Percentiles rank a stretch among this genome's conserved stretches.
phyloP scores from a whole-genome alignment of 2,329 filamentous ascomycete species.

The Arthroderma sp. region DNA sequence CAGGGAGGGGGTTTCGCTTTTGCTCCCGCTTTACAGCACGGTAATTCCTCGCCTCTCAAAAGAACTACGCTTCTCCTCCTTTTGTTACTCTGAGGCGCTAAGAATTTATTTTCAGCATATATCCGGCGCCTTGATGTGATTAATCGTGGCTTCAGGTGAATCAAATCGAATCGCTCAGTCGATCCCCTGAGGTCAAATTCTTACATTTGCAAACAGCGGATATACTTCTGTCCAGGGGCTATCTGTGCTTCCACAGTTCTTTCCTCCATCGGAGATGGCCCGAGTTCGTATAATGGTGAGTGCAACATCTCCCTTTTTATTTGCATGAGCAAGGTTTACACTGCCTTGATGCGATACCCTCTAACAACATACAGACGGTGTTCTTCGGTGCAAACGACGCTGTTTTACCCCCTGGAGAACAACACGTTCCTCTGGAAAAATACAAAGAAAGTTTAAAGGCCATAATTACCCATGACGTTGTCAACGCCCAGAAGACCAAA shows the following conservation, averaged over 20 bases:
- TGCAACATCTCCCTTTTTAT: not conserved
- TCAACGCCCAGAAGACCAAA: slow-evolving; percentile 58
- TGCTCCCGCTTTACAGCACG: slow-evolving; percentile 54
- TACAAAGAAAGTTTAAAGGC: slow-evolving; percentile 60
- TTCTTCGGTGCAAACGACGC: slow-evolving; percentile 90
- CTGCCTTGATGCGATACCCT: slow-evolving; percentile 1
- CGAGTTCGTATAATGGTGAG: slow-evolving; percentile 31
- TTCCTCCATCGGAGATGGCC: slow-evolving; percentile 51
- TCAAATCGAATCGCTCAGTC: not conserved
- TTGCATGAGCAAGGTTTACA: not conserved
- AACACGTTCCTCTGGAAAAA: slow-evolving; percentile 63
- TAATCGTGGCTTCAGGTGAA: slow-evolving; percentile 65
- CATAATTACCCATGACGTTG: slow-evolving; percentile 59
- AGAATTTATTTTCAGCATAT: slow-evolving; percentile 43
- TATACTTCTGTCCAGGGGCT: slow-evolving; percentile 71
- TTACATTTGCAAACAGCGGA: slow-evolving; percentile 37
- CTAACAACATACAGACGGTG: slow-evolving; percentile 43
- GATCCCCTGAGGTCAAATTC: not conserved
- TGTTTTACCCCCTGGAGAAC: slow-evolving; percentile 51
- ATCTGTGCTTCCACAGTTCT: slow-evolving; percentile 53
- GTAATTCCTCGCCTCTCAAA: slow-evolving; percentile 33
- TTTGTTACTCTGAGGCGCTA: not conserved
- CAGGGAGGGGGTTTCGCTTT: slow-evolving; percentile 59
- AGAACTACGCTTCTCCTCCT: not conserved
- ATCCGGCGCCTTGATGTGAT: slow-evolving; percentile 69